A percentile compares a stretch with the other conserved stretches of the same genome.
phyloP scores from a whole-genome alignment of 768 basidiomycete species.

The Mycena floridula region DNA sequence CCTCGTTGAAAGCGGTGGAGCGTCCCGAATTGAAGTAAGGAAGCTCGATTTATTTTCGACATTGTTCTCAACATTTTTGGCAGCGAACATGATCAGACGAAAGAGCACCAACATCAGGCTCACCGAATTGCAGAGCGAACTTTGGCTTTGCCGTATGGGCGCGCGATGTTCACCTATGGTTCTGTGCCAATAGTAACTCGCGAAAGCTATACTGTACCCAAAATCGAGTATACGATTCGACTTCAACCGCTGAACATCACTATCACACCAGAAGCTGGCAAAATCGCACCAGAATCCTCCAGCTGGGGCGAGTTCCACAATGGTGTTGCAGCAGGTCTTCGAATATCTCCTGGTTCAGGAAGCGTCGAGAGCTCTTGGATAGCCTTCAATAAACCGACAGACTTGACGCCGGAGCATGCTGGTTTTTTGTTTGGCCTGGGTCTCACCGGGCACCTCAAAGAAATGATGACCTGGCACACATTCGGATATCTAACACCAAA shows the following conservation, averaged over 20 bases:
- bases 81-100: conserved; percentile 84
- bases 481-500: conserved; percentile 94
- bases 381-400: conserved; percentile 88
- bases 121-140: conserved; percentile 81
- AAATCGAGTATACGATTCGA: conserved; percentile 69
- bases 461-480: conserved; percentile 92
- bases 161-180: conserved; percentile 89
- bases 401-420: conserved; percentile 91
- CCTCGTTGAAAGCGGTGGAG: conserved; percentile 59
- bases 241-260: conserved; percentile 67
- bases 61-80: conserved; percentile 4
- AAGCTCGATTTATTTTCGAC: conserved; percentile 2
- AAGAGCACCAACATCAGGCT: conserved; percentile 80
- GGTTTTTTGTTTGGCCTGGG: conserved; percentile 93
- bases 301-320: conserved; percentile 99
- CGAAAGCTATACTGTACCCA: conserved; percentile 76
- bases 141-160: conserved; percentile 82
- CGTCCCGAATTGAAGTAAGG: conserved; percentile 67
- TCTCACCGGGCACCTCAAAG: conserved; percentile 82
- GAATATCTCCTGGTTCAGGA: conserved; percentile 67
- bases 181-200: conserved; percentile 69
- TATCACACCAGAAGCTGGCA: conserved; percentile 62
- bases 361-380: conserved; percentile 94
- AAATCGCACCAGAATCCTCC: conserved; percentile 64
- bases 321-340: conserved; percentile 88